phyloP scores from a whole-genome alignment of 352 stramenopile species.

The Thalassiosira livingstoniorum region DNA sequence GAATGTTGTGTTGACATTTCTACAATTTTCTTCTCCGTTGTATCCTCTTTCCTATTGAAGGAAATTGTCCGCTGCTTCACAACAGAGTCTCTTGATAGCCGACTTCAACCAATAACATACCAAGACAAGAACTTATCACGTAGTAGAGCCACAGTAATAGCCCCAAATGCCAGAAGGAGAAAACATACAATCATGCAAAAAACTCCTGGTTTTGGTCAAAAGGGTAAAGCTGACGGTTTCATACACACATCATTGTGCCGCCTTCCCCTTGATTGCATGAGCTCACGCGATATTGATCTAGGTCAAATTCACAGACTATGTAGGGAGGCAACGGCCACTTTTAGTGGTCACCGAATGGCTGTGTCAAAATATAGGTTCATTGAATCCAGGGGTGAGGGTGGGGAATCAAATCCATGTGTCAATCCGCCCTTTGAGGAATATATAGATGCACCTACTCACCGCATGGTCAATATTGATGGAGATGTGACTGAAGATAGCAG shows the following conservation, averaged over 20 bases:
- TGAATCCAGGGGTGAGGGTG: constrained; percentile 63
- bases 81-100: constrained; percentile 48
- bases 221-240: constrained; percentile 61
- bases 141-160: background rate
- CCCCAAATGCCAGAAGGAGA: constrained; percentile 5
- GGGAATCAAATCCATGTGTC: constrained; percentile 68
- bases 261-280: constrained; percentile 64
- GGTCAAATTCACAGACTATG: constrained; percentile 63
- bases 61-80: constrained; percentile 74
- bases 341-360: constrained; percentile 70
- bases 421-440: constrained; percentile 63
- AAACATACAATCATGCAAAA: constrained; percentile 60
- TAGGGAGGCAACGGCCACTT: constrained; percentile 63
- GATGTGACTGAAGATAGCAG: constrained; percentile 15
- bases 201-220: constrained; percentile 55
- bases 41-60: background rate
- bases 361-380: constrained; percentile 64
- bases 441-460: constrained; percentile 47
- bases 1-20: no score
- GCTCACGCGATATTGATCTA: constrained; percentile 58
- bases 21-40: no score
- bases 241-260: constrained; percentile 71
- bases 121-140: constrained; percentile 2
- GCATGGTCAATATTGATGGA: constrained; percentile 39
- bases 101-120: constrained; percentile 60